Percentiles rank a stretch among this genome's conserved stretches.
Conservation (phyloP, 768 basidiomycete species). For the Leucocoprinus sp. region DNA sequence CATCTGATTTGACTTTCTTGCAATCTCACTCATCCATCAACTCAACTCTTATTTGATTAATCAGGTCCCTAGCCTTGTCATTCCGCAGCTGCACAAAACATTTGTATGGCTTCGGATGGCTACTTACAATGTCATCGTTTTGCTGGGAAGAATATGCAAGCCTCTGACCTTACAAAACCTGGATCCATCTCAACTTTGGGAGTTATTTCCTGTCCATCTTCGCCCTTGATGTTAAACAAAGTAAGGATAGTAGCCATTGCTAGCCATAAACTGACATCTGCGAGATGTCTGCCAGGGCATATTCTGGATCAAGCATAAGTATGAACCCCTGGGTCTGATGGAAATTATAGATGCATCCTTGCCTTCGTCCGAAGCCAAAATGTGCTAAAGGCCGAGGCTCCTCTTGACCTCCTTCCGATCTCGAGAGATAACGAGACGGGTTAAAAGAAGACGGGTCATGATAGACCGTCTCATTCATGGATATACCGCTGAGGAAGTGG, state of each 20-base stretch:
- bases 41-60: background rate
- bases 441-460: conserved; percentile 41
- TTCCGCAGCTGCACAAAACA: background rate
- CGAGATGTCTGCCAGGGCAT: conserved; percentile 4
- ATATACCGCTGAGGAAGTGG: conserved; percentile 29
- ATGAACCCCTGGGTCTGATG: too few species aligned
- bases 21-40: background rate
- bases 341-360: background rate
- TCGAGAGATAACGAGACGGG: conserved; percentile 42
- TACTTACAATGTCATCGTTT: background rate
- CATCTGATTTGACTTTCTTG: too few species aligned
- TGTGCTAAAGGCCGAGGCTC: background rate
- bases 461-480: conserved; percentile 41
- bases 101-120: conserved; percentile 1
- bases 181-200: background rate
- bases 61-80: background rate
- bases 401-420: background rate
- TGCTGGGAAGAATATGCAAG: background rate
- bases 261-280: background rate
- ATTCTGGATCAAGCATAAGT: background rate
- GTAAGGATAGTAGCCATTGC: background rate
- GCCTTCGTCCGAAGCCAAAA: conserved; percentile 5
- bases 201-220: background rate
- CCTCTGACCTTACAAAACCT: background rate
- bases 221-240: background rate